Evolutionary conservation across 108 stramenopile species (phyloP).

Genomic region (Cyclotella sp.): DNA sequence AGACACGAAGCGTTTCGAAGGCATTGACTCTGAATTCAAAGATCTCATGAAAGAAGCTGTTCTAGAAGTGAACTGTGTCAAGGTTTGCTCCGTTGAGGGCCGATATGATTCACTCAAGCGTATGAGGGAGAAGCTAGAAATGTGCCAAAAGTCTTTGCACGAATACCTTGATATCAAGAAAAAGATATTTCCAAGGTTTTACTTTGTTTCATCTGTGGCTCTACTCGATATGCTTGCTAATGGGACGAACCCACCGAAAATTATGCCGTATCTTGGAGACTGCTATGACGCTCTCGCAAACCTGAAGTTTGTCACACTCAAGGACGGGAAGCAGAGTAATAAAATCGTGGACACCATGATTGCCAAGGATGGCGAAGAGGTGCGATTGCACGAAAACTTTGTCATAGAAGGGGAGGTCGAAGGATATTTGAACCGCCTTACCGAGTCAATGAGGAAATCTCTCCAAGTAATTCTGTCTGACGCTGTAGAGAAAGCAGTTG

Average conservation of each 20-base stretch:
- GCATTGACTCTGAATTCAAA: conserved; percentile 89
- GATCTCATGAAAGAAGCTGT: conserved; percentile 91
- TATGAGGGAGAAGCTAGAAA: conserved; percentile 86
- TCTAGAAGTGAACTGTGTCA: conserved; percentile 71
- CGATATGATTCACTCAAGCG: conserved; percentile 69
- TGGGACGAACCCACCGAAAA: conserved; percentile 89
- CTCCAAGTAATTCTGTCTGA: conserved; percentile 77
- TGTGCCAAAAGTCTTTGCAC: conserved; percentile 92
- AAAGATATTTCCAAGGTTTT: conserved; percentile 93
- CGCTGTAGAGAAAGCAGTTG: conserved; percentile 86
- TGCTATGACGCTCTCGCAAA: conserved; percentile 90
- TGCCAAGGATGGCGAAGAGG: conserved; percentile 86
- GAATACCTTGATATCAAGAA: conserved; percentile 95
- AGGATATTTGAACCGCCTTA: conserved; percentile 84
- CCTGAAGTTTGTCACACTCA: conserved; percentile 69
- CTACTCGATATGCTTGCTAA: conserved; percentile 92
- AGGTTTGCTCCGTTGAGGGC: conserved; percentile 86
- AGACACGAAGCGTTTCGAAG: conserved; percentile 92
- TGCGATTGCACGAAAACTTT: conserved; percentile 70
- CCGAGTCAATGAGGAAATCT: conserved; percentile 81
- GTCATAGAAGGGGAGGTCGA: conserved; percentile 90
- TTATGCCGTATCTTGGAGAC: conserved; percentile 91
- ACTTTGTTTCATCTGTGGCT: conserved; percentile 91
- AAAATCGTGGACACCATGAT: conserved; percentile 78
- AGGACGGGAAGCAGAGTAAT: conserved; percentile 57